phyloP scores from a whole-genome alignment of 441 rosid genomes.

The Gossypium davidsonii region DNA sequence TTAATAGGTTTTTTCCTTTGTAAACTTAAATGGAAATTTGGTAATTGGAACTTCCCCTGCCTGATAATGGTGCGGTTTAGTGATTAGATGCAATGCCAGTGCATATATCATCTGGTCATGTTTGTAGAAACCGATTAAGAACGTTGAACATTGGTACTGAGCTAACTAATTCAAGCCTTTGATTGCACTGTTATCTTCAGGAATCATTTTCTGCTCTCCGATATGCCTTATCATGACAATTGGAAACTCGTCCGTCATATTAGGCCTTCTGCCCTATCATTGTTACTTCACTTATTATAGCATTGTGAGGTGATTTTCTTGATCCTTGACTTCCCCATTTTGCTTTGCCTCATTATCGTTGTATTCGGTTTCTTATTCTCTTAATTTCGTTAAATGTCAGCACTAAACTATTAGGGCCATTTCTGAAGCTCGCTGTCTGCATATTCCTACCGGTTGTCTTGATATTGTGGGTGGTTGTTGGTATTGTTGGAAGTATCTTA shows the following conservation, averaged over 20 bases:
- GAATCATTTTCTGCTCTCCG: slow-evolving; percentile 61
- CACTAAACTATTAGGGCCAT: slow-evolving; percentile 66
- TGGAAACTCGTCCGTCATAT: slow-evolving; percentile 61
- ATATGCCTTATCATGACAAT: slow-evolving; percentile 52
- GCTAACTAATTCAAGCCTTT: not conserved
- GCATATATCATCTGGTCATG: not conserved
- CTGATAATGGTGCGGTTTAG: not conserved
- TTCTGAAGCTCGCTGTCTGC: slow-evolving; percentile 67
- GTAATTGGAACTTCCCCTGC: not conserved
- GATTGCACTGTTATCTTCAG: slow-evolving; percentile 31
- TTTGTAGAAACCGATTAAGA: not conserved
- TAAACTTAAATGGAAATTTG: not conserved
- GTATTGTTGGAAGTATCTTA: slow-evolving; percentile 58
- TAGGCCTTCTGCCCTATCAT: slow-evolving; percentile 75
- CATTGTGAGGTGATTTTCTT: slow-evolving; percentile 46
- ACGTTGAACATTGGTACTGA: not conserved
- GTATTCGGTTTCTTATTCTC: slow-evolving; percentile 16
- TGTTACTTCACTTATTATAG: slow-evolving; percentile 55
- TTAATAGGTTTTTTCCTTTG: not conserved
- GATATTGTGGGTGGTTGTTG: slow-evolving; percentile 57
- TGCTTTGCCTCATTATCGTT: not conserved
- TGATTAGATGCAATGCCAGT: not conserved
- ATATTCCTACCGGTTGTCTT: slow-evolving; percentile 43
- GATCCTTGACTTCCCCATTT: slow-evolving; percentile 7
- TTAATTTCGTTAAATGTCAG: slow-evolving; percentile 38